Percentiles rank a stretch among this genome's conserved stretches.
These are phyloP conservation scores for Antrodiella citrinella DNA, from an alignment of 768 basidiomycete species.

Conservation along the genomic window DNA sequence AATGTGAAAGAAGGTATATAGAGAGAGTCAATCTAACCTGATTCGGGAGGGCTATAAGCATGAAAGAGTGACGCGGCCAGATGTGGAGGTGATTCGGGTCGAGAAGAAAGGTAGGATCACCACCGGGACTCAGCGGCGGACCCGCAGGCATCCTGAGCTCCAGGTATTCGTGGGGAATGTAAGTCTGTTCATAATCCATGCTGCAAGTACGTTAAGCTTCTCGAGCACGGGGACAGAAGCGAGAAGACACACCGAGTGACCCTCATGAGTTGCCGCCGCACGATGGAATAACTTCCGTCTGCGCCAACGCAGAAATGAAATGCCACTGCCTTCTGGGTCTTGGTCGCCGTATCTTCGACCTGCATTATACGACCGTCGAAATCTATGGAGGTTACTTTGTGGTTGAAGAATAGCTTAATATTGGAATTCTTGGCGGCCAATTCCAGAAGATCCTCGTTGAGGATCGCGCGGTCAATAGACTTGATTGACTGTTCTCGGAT, in stretches of 20 bases:
- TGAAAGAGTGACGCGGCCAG: slow-evolving; percentile 98
- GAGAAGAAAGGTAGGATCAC: slow-evolving; percentile 66
- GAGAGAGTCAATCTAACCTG: slow-evolving; percentile 49
- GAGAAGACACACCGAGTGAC: slow-evolving; percentile 64
- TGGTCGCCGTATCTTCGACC: slow-evolving; percentile 38
- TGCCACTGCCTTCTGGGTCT: slow-evolving; percentile 34
- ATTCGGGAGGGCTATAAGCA: slow-evolving; percentile 98
- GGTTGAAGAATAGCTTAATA: slow-evolving; percentile 68
- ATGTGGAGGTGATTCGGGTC: slow-evolving; percentile 97
- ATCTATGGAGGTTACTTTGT: slow-evolving; percentile 72
- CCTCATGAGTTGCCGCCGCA: slow-evolving; percentile 92
- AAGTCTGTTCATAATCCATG: slow-evolving; percentile 93
- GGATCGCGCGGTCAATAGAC: slow-evolving; percentile 81
- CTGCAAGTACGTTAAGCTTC: slow-evolving; percentile 33
- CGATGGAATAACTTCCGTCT: slow-evolving; percentile 90
- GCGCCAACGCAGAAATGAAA: slow-evolving; percentile 87
- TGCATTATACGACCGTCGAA: slow-evolving; percentile 56
- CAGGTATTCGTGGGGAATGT: slow-evolving; percentile 92
- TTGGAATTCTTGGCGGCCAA: slow-evolving; percentile 57
- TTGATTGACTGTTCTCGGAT: slow-evolving; percentile 68
- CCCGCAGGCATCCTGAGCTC: slow-evolving; percentile 94
- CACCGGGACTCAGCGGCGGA: slow-evolving; percentile 38
- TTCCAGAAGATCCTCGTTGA: slow-evolving; percentile 81
- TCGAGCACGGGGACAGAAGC: slow-evolving; percentile 16
- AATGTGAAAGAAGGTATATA: slow-evolving; percentile 19